Conservation (phyloP, 495 filamentous ascomycete species). For the Lophiotrema nucula region DNA sequence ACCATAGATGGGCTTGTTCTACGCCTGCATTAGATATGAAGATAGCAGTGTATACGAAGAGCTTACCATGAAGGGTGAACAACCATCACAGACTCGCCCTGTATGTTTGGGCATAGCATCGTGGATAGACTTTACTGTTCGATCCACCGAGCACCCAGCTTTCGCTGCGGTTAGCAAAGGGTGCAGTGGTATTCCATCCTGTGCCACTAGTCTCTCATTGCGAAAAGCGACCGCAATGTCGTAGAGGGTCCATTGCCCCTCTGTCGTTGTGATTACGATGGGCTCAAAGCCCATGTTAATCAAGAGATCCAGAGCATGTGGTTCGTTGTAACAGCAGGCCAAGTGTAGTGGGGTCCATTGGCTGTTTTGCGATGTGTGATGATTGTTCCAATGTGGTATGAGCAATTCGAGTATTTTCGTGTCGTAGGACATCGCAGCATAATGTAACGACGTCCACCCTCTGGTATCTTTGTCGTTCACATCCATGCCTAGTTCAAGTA, state of each 20-base stretch:
- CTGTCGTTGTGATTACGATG: neutral
- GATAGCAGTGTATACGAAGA: neutral
- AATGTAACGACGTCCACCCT: constrained; percentile 17
- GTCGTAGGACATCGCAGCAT: neutral
- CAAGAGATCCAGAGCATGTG: neutral
- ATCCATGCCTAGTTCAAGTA: constrained; percentile 1
- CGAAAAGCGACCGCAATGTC: constrained; percentile 1
- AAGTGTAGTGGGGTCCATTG: constrained; percentile 14
- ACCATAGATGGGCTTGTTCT: neutral
- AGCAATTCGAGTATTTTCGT: neutral
- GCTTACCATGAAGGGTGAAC: neutral
- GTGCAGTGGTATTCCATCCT: neutral
- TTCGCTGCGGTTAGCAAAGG: neutral
- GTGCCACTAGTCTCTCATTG: neutral
- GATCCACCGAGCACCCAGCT: neutral
- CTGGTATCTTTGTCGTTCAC: neutral
- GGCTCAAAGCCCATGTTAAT: neutral
- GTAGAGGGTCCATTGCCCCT: constrained; percentile 8
- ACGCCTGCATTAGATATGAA: no score
- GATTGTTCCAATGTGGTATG: neutral
- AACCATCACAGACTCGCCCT: neutral
- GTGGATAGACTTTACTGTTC: neutral
- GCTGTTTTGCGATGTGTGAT: neutral
- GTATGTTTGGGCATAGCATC: neutral
- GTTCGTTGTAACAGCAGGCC: neutral